Percentiles rank a stretch among this genome's conserved stretches.
These are phyloP conservation scores for Populus deltoides DNA, from an alignment of 345 rosid species.

Conservation along the genomic window DNA sequence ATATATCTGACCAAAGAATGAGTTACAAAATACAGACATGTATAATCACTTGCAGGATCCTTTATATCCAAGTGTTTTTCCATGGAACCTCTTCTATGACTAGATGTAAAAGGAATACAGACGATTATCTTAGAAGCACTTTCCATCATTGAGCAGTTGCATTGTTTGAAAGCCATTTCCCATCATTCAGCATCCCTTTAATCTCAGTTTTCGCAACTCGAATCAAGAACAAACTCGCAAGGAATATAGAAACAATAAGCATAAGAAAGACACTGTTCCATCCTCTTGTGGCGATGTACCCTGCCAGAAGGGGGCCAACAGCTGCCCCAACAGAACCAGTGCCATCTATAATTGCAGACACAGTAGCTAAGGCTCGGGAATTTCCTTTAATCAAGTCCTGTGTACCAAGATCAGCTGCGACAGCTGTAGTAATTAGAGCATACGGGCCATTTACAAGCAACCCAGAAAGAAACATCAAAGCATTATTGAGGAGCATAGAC, in stretches of 20 bases:
- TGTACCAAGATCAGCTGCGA: constrained; percentile 93
- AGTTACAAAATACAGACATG: not conserved
- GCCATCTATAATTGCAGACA: constrained; percentile 88
- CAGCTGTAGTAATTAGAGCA: constrained; percentile 87
- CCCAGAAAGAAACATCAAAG: constrained; percentile 73
- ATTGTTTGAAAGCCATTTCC: constrained; percentile 28
- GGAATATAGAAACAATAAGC: constrained; percentile 60
- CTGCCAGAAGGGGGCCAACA: constrained; percentile 81
- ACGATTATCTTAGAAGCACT: too few relatives aligned
- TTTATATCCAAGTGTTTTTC: constrained; percentile 3
- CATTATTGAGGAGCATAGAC: constrained; percentile 54
- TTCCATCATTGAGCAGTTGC: constrained; percentile 12
- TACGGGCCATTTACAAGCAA: constrained; percentile 85
- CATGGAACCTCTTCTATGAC: not conserved
- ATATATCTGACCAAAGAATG: not conserved
- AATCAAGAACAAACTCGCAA: constrained; percentile 58
- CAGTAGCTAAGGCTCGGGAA: constrained; percentile 82
- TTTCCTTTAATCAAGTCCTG: constrained; percentile 72
- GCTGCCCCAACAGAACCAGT: constrained; percentile 97
- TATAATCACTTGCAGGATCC: not conserved
- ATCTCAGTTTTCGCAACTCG: constrained; percentile 60
- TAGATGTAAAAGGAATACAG: not conserved
- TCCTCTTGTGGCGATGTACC: constrained; percentile 73
- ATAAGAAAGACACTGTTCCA: constrained; percentile 82
- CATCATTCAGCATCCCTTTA: constrained; percentile 29